Percentiles rank a stretch among this genome's conserved stretches.
Evolutionary conservation across 768 basidiomycete genomes (phyloP).

Genomic region (Cantharellus cinnabarinus): DNA sequence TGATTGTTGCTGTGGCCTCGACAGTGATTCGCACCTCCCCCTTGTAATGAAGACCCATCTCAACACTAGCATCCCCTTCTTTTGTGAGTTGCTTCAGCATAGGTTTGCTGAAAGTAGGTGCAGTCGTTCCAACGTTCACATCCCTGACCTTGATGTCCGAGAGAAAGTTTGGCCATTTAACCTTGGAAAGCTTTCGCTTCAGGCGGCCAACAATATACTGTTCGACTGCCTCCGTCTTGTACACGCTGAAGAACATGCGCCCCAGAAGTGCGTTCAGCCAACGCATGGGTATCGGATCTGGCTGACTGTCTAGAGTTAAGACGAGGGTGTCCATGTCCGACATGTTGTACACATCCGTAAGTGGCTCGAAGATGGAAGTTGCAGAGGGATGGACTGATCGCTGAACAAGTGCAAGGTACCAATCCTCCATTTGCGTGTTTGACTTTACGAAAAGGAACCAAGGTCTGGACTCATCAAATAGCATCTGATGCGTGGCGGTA

Average conservation of each 20-base stretch:
- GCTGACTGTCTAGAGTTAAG: conserved; percentile 70
- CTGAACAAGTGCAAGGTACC: conserved; percentile 69
- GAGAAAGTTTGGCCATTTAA: conserved; percentile 75
- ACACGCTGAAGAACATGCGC: conserved; percentile 79
- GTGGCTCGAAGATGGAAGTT: conserved; percentile 28
- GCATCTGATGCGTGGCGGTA: conserved; percentile 24
- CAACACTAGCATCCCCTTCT: conserved; percentile 81
- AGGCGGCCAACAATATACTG: conserved; percentile 65
- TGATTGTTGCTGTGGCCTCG: conserved; percentile 70
- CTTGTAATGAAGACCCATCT: conserved; percentile 65
- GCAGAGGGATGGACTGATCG: conserved; percentile 18
- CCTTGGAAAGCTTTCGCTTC: conserved; percentile 85
- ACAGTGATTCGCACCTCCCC: conserved; percentile 81
- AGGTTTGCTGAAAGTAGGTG: conserved; percentile 82
- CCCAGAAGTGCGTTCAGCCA: conserved; percentile 93
- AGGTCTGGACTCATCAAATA: conserved; percentile 33
- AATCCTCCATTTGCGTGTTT: conserved; percentile 91
- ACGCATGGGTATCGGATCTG: conserved; percentile 90
- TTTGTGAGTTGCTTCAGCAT: conserved; percentile 95
- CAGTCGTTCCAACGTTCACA: conserved; percentile 66
- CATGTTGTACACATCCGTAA: conserved; percentile 45
- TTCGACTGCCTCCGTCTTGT: conserved; percentile 67
- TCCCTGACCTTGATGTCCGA: conserved; percentile 72
- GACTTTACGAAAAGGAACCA: conserved; percentile 91
- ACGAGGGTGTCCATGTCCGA: conserved; percentile 71